Conservation (phyloP, 2,329 filamentous ascomycete species). For the Davidsoniella neocaledoniae region DNA sequence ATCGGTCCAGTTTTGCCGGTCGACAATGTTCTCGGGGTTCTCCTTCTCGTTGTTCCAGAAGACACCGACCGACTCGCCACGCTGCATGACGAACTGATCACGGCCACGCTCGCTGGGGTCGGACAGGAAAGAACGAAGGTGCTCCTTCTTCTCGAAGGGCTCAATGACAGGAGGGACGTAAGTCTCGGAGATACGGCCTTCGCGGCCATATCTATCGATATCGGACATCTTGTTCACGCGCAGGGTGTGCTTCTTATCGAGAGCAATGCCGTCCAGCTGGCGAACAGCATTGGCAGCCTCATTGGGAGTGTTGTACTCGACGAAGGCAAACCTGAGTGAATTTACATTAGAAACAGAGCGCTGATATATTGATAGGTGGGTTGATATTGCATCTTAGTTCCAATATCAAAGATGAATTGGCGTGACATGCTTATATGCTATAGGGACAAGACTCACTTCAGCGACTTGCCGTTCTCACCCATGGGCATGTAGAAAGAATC, state of each 20-base stretch:
- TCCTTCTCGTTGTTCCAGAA: conserved; percentile 99
- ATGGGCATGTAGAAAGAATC: conserved; percentile 90
- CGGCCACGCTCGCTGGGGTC: conserved; percentile 65
- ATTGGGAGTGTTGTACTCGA: conserved; percentile 82
- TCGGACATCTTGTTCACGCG: conserved; percentile 97
- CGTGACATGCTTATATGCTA: too few relatives aligned
- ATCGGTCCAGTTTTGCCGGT: conserved; percentile 93
- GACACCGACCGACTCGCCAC: conserved; percentile 78
- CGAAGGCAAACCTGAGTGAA: conserved; percentile 67
- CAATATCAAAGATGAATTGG: neutral
- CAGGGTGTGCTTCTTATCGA: conserved; percentile 94
- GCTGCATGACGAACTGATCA: conserved; percentile 92
- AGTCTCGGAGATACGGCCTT: conserved; percentile 83
- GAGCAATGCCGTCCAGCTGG: conserved; percentile 65
- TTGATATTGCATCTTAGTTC: neutral
- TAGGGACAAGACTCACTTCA: conserved; percentile 45
- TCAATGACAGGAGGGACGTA: conserved; percentile 71
- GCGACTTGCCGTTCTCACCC: conserved; percentile 68
- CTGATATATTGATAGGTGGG: neutral
- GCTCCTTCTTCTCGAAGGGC: conserved; percentile 86
- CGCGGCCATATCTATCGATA: conserved; percentile 86
- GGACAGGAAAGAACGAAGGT: conserved; percentile 82
- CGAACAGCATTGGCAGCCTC: conserved; percentile 84
- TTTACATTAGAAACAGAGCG: conserved; percentile 4
- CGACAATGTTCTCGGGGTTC: conserved; percentile 69